Evolutionary conservation across 2,329 filamentous ascomycete species (phyloP), one percentile per base, ranked within the genome.

Genomic region (Penicillium sp.): DNA sequence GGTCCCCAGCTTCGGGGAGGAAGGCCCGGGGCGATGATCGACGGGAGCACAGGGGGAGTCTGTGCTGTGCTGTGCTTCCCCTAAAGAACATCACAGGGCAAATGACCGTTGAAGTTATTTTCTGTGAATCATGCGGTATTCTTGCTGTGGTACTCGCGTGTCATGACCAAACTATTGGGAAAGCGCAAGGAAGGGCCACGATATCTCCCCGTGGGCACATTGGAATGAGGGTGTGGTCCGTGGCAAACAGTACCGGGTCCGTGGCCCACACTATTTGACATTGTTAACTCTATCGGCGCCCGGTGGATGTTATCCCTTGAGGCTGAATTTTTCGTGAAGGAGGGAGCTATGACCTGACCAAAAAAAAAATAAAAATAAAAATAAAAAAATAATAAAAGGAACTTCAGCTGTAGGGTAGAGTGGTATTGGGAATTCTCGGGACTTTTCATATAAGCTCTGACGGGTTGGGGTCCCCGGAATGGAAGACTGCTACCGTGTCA

Each of bases 401-500:
- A 5, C 29, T 31, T 31, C 13, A 14, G 13, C 11, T 24, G n/a
- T n/a, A 22, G 21, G 19, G 29, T 24, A 48, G 33, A 53, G 52
- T 55, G 11, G 33, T 29, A 55, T 50, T 43, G 29, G 19, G 31
- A 37, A 52, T 52, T 52, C 50, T 33, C 16, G 7, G 21, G 19
- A 19, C 13, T 35, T 6, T 19, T 6, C 27, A 45, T 22, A 45
- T 43, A 52, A 52, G 43, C 27, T 45, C 31, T 13, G 29, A 24
- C n/a, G 26, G 24, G 35, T 6, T 31, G 39, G 49, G 45, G 35
- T 19, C 16, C 43, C 57, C 53, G 59, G 61, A 63, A 66, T 66
- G 64, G 54, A 64, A 59, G 55, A 64, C 52, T 66, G 61, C 64
- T 64, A 66, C 64, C 46, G 63, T 66, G 33, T 58, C 61, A 60